Percentiles rank a stretch among this genome's conserved stretches.
These are phyloP conservation scores for Eucalyptus fibrosa DNA, from an alignment of 345 rosid genomes.

Conservation along the genomic window DNA sequence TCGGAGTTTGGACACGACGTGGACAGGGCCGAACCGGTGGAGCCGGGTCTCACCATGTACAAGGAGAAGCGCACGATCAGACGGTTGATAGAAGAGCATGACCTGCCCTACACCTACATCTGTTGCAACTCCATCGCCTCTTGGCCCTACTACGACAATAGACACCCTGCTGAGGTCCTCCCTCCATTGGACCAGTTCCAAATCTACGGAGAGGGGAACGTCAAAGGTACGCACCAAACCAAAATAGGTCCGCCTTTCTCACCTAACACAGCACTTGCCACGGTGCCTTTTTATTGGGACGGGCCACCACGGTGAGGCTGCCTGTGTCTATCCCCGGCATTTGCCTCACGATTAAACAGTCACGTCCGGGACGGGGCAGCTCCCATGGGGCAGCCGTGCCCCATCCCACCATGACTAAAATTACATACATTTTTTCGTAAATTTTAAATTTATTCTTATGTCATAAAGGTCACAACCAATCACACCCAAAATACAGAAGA, in stretches of 20 bases:
- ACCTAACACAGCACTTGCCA: not conserved
- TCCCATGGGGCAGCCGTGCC: not conserved
- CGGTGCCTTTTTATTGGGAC: no score
- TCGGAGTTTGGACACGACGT: constrained; percentile 77
- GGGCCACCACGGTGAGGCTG: not conserved
- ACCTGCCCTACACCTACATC: constrained; percentile 43
- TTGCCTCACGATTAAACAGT: not conserved
- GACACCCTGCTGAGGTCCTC: constrained; percentile 43
- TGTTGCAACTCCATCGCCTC: constrained; percentile 77
- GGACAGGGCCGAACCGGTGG: constrained; percentile 48
- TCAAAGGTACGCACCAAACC: constrained; percentile 26
- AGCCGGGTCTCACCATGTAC: constrained; percentile 51
- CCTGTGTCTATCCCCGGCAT: not conserved
- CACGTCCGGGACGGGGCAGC: not conserved
- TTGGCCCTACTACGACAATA: constrained; percentile 63
- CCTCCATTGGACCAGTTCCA: constrained; percentile 56
- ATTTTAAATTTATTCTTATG: not conserved
- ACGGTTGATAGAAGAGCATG: constrained; percentile 19
- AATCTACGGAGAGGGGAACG: constrained; percentile 60
- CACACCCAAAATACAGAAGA: not conserved
- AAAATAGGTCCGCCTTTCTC: not conserved
- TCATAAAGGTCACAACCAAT: not conserved
- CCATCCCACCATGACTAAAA: not conserved
- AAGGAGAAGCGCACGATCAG: constrained; percentile 31
- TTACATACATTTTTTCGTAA: not conserved